Conservation (phyloP, 352 stramenopile species). For the Pythium utonaiense region DNA sequence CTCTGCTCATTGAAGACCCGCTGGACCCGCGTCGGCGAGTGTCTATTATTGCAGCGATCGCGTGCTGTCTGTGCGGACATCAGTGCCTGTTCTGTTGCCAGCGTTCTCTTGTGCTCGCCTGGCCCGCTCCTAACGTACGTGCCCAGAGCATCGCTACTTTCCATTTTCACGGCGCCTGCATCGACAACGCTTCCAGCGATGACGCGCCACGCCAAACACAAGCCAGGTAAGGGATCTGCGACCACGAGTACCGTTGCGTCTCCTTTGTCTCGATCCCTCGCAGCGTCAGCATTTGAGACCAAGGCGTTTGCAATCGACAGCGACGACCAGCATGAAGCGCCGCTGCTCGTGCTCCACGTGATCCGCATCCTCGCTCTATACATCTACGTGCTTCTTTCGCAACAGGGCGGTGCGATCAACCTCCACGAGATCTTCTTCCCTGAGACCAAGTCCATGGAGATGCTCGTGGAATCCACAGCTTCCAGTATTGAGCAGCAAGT, state of each 20-base stretch:
- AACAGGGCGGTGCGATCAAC: conserved; percentile 20
- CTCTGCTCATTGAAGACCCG: neutral
- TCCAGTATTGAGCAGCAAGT: conserved; percentile 31
- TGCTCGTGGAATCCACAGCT: conserved; percentile 19
- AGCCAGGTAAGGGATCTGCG: conserved; percentile 5
- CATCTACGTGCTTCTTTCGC: conserved; percentile 49
- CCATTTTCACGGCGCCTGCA: neutral
- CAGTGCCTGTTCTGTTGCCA: neutral
- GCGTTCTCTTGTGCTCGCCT: neutral
- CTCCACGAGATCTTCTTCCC: conserved; percentile 37
- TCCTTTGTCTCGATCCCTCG: neutral
- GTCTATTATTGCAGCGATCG: neutral
- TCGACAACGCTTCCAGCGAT: conserved; percentile 1
- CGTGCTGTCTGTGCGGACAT: neutral
- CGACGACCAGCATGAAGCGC: conserved; percentile 22
- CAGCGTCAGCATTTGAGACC: neutral
- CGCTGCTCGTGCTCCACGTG: conserved; percentile 49
- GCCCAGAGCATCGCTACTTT: too few relatives aligned
- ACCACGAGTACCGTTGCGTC: neutral
- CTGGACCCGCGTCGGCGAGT: neutral
- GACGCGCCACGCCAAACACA: conserved; percentile 21
- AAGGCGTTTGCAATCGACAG: neutral
- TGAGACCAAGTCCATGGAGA: conserved; percentile 18
- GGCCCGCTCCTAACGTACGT: too few relatives aligned
- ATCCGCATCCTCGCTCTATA: conserved; percentile 62